These are phyloP conservation scores for Verticillium longisporum DNA, from an alignment of 2,329 filamentous ascomycete species.

Conservation along the genomic window DNA sequence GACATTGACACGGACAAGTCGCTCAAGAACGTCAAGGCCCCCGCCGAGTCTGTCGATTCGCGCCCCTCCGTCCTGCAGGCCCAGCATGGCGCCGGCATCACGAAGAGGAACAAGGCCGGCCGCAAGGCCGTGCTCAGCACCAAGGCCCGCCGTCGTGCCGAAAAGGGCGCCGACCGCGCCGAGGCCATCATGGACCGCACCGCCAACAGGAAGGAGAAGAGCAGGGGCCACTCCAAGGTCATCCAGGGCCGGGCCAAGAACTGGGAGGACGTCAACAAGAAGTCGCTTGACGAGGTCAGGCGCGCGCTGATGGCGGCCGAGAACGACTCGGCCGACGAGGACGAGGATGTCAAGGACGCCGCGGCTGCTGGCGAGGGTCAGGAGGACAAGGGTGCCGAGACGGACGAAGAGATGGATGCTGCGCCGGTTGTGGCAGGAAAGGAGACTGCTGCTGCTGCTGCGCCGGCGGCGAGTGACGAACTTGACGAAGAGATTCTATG, in stretches of 20 bases:
- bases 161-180: constrained; percentile 51
- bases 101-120: constrained; percentile 56
- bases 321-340: constrained; percentile 15
- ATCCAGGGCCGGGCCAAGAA: constrained; percentile 43
- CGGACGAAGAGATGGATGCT: constrained; percentile 28
- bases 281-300: not conserved
- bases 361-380: constrained; percentile 9
- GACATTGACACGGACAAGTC: constrained; percentile 67
- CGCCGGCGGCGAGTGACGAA: constrained; percentile 5
- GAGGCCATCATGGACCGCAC: constrained; percentile 55
- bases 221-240: constrained; percentile 38
- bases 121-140: constrained; percentile 48
- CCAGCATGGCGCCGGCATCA: constrained; percentile 59
- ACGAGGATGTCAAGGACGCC: constrained; percentile 11
- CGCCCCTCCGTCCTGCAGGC: constrained; percentile 64
- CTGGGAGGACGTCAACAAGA: constrained; percentile 54
- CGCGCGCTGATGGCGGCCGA: constrained; percentile 11
- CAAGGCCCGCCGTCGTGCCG: constrained; percentile 48
- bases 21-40: constrained; percentile 51
- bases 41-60: constrained; percentile 36
- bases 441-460: not conserved
- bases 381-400: constrained; percentile 17
- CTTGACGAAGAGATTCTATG: constrained; percentile 11
- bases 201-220: constrained; percentile 47
- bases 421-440: constrained; percentile 7